These are phyloP conservation scores for Saccharomyces paradoxus DNA, from an alignment of 805 yeast genomes.

Conservation along the genomic window DNA sequence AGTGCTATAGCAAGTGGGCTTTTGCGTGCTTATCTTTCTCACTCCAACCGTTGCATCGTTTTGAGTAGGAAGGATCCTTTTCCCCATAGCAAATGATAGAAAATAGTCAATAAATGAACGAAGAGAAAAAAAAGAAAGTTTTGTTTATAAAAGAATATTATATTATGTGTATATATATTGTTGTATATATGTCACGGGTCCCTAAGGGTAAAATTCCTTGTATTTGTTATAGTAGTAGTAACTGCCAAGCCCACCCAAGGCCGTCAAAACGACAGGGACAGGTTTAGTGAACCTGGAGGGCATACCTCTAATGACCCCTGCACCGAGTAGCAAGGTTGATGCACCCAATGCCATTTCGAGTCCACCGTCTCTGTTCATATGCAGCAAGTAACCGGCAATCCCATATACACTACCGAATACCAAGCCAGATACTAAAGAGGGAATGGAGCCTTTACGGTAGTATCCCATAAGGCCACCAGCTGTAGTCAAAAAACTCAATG, in stretches of 20 bases:
- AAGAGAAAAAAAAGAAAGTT: background rate
- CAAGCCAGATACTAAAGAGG: slow-evolving; percentile 73
- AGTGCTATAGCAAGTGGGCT: slow-evolving; percentile 50
- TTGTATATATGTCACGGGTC: background rate
- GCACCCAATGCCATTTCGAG: slow-evolving; percentile 72
- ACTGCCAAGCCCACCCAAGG: slow-evolving; percentile 55
- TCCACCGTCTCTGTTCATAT: slow-evolving; percentile 69
- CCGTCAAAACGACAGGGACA: slow-evolving; percentile 58
- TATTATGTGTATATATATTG: background rate
- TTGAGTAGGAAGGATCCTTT: slow-evolving; percentile 69
- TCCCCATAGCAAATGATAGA: slow-evolving; percentile 32
- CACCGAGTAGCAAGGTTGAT: slow-evolving; percentile 55
- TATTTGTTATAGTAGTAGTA: slow-evolving; percentile 69
- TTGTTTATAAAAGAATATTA: background rate
- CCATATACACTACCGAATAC: slow-evolving; percentile 53
- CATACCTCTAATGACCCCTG: slow-evolving; percentile 65
- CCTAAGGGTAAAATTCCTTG: slow-evolving; percentile 52
- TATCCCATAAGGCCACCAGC: slow-evolving; percentile 68
- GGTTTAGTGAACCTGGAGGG: slow-evolving; percentile 59
- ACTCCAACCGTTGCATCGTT: slow-evolving; percentile 63
- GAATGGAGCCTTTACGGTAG: slow-evolving; percentile 60
- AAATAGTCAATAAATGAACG: background rate
- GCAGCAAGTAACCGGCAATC: slow-evolving; percentile 66
- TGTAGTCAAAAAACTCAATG: slow-evolving; percentile 60
- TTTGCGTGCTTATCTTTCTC: slow-evolving; percentile 77